A percentile compares a stretch with the other conserved stretches of the same genome.
phyloP scores from a whole-genome alignment of 192 early-diverging fungal genomes.

The Diversispora eburnea region DNA sequence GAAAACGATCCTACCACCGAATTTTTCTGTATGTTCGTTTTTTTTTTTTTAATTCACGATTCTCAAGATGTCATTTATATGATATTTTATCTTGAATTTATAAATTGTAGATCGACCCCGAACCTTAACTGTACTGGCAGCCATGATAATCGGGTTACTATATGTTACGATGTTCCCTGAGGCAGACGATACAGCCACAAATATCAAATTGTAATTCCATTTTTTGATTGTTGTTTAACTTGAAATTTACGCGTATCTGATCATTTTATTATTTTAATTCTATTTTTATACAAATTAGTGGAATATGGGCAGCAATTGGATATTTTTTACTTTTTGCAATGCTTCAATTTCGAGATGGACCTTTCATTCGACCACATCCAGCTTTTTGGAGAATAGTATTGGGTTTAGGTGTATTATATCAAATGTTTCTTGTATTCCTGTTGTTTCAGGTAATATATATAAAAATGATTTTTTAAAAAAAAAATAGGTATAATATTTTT shows the following conservation, averaged over 20 bases:
- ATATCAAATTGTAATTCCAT: slow-evolving; percentile 45
- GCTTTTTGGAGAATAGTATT: slow-evolving; percentile 90
- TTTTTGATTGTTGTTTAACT: background rate
- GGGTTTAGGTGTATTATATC: slow-evolving; percentile 80
- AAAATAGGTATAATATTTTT: too few species aligned
- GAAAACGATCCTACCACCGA: slow-evolving; percentile 23
- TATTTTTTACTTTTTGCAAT: slow-evolving; percentile 80
- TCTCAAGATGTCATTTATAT: background rate
- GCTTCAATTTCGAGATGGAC: slow-evolving; percentile 89
- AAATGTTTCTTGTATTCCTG: slow-evolving; percentile 84
- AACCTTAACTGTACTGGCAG: slow-evolving; percentile 51
- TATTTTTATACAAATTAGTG: slow-evolving; percentile 33
- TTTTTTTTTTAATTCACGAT: background rate
- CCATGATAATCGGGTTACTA: slow-evolving; percentile 46
- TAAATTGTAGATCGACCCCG: slow-evolving; percentile 47
- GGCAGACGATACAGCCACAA: slow-evolving; percentile 47
- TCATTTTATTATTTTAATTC: background rate
- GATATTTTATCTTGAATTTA: background rate
- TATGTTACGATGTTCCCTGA: slow-evolving; percentile 55
- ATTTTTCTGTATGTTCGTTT: slow-evolving; percentile 25
- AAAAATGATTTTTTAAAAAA: background rate
- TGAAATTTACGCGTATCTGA: background rate
- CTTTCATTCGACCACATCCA: slow-evolving; percentile 89
- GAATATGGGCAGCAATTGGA: slow-evolving; percentile 44
- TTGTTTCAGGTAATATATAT: slow-evolving; percentile 72